Evolutionary conservation across 371 early-diverging fungal genomes (phyloP).

Genomic region (Mucor indicus): DNA sequence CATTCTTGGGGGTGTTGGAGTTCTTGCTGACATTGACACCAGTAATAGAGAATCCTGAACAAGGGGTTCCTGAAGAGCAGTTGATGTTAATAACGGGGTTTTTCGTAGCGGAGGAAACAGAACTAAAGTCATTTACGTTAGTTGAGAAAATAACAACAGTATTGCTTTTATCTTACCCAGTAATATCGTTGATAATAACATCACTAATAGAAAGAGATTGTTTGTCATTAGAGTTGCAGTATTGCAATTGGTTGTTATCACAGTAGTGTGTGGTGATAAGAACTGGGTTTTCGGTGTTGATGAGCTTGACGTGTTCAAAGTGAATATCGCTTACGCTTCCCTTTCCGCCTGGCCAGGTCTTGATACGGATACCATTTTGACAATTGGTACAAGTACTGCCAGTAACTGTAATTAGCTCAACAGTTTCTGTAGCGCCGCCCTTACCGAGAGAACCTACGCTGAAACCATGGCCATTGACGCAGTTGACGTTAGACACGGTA

Average conservation of each 20-base stretch:
- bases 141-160: neutral
- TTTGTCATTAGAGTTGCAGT: slow-evolving; percentile 18
- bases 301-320: slow-evolving; percentile 17
- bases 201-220: slow-evolving; percentile 23
- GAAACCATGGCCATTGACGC: slow-evolving; percentile 33
- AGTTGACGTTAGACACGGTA: slow-evolving; percentile 20
- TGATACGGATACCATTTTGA: slow-evolving; percentile 38
- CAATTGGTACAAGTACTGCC: slow-evolving; percentile 28
- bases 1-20: slow-evolving; percentile 16
- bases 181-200: slow-evolving; percentile 21
- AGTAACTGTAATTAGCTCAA: slow-evolving; percentile 20
- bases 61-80: slow-evolving; percentile 26
- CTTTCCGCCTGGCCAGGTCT: slow-evolving; percentile 38
- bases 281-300: slow-evolving; percentile 27
- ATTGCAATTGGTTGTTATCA: slow-evolving; percentile 24
- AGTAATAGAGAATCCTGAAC: slow-evolving; percentile 18
- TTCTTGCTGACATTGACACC: slow-evolving; percentile 13
- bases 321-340: slow-evolving; percentile 26
- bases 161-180: slow-evolving; percentile 9
- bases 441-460: slow-evolving; percentile 37
- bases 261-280: slow-evolving; percentile 37
- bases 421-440: slow-evolving; percentile 21
- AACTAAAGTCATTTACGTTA: neutral
- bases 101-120: slow-evolving; percentile 6
- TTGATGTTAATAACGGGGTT: slow-evolving; percentile 25